Evolutionary conservation across 2,329 filamentous ascomycete species (phyloP).

Genomic region (Nemania diffusa): DNA sequence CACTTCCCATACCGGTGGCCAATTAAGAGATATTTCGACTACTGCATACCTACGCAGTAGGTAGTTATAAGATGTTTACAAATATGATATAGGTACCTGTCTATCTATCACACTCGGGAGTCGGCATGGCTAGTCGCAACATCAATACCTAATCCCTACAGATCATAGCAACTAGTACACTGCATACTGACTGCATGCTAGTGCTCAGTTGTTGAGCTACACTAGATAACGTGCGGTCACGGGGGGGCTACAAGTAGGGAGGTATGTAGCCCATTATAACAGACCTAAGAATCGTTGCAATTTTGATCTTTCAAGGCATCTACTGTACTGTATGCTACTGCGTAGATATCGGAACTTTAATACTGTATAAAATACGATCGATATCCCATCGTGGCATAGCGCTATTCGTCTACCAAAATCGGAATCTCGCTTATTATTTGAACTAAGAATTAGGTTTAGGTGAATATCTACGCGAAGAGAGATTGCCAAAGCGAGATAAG

Average conservation of each 20-base stretch:
- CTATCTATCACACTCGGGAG: conserved; percentile 9
- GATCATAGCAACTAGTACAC: background rate
- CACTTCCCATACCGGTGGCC: conserved; percentile 3
- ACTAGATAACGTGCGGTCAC: background rate
- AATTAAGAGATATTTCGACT: background rate
- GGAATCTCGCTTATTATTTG: background rate
- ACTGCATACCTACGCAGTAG: no score
- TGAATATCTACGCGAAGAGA: background rate
- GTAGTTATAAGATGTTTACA: conserved; percentile 1
- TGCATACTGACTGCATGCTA: background rate
- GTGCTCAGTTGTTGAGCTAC: background rate
- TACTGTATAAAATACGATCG: background rate
- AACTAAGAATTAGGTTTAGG: background rate
- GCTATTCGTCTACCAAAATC: background rate
- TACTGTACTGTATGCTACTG: no score
- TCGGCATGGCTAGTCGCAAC: conserved; percentile 1
- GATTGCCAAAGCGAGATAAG: conserved; percentile 13
- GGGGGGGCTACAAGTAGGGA: background rate
- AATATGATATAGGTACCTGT: background rate
- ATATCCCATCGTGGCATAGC: background rate
- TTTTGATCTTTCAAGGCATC: background rate
- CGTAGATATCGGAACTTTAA: background rate
- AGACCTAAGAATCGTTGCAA: background rate
- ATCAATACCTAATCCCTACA: background rate
- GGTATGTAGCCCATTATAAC: background rate